Evolutionary conservation across 2,329 filamentous ascomycete genomes (phyloP).

Genomic region (Ophiostoma sp.): DNA sequence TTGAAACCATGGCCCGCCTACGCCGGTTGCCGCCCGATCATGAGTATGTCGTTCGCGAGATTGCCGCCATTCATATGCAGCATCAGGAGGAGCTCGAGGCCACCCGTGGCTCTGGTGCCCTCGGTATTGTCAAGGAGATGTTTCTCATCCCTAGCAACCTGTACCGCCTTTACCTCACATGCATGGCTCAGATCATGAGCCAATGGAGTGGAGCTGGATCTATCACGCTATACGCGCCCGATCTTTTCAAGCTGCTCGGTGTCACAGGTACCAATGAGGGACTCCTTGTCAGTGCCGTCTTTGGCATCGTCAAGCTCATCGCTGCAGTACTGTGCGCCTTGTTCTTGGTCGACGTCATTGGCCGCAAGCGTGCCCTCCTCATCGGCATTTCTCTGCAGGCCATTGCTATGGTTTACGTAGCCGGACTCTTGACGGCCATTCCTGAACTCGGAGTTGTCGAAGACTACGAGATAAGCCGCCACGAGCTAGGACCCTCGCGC

Average conservation of each 20-base stretch:
- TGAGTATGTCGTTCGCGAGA: neutral
- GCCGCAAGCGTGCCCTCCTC: neutral
- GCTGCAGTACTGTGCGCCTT: neutral
- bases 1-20: neutral
- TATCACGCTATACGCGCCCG: neutral
- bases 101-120: neutral
- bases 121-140: neutral
- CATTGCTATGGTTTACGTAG: neutral
- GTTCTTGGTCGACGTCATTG: neutral
- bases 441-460: neutral
- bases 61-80: neutral
- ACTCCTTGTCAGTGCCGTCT: neutral
- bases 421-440: neutral
- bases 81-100: neutral
- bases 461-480: neutral
- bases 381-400: neutral
- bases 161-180: neutral
- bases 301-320: neutral
- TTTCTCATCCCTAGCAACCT: neutral
- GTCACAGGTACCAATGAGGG: neutral
- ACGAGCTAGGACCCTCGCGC: neutral
- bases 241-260: neutral
- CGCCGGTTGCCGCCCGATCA: neutral
- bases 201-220: neutral
- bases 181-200: conserved; percentile 3